A percentile compares a stretch with the other conserved stretches of the same genome.
Evolutionary conservation across 495 filamentous ascomycete genomes (phyloP).

Genomic region (Friedmanniomyces simplex): DNA sequence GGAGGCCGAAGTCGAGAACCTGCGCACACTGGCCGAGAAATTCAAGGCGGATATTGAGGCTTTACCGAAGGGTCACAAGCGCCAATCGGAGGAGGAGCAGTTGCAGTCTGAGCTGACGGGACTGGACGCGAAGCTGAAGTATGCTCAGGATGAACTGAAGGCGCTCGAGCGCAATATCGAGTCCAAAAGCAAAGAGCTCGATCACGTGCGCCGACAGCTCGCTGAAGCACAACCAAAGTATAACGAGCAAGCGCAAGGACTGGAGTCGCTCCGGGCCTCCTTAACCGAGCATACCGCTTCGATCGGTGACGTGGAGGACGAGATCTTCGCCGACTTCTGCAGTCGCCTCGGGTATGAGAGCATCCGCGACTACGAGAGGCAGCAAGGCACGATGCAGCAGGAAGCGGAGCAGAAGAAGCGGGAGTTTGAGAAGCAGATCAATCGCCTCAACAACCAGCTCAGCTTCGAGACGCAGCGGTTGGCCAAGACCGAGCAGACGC

Average conservation of each 20-base stretch:
- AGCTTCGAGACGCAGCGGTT: constrained; percentile 66
- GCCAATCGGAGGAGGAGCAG: constrained; percentile 64
- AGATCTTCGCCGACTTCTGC: constrained; percentile 82
- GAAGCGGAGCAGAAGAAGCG: constrained; percentile 77
- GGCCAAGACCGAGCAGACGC: constrained; percentile 54
- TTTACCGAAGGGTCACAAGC: constrained; percentile 64
- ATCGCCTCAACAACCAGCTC: constrained; percentile 65
- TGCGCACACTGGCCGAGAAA: constrained; percentile 61
- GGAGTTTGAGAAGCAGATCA: constrained; percentile 76
- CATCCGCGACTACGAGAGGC: constrained; percentile 85
- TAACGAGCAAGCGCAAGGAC: constrained; percentile 52
- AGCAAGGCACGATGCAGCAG: constrained; percentile 83
- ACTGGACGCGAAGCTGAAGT: constrained; percentile 66
- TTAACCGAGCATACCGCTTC: constrained; percentile 61
- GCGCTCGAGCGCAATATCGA: constrained; percentile 75
- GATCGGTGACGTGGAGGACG: constrained; percentile 78
- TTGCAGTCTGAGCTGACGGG: constrained; percentile 70
- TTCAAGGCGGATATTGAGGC: constrained; percentile 59
- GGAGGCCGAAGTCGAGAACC: constrained; percentile 74
- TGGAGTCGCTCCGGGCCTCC: constrained; percentile 54
- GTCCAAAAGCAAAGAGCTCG: constrained; percentile 75
- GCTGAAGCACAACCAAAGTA: constrained; percentile 69
- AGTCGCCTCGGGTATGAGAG: constrained; percentile 73
- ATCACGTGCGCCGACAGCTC: constrained; percentile 59
- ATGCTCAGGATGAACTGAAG: constrained; percentile 63